Evolutionary conservation across 1,139 yeast species (phyloP), one percentile per base, ranked within the genome.

Genomic region (Zygoascus hellenicus): DNA sequence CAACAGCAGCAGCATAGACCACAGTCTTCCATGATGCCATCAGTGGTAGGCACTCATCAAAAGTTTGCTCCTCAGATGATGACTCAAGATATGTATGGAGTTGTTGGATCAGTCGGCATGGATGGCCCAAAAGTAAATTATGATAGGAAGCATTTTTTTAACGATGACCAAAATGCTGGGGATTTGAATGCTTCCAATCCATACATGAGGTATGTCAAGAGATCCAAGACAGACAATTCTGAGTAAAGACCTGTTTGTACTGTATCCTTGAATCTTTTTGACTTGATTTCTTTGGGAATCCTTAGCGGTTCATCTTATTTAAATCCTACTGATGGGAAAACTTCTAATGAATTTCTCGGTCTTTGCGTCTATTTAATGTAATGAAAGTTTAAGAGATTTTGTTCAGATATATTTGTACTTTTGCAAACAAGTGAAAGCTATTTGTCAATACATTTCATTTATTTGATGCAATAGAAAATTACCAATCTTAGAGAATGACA

Each of bases 151-250:
- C 39, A 42, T 9, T 46, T 17, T 17, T 46, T 33, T 28, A 42
- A 34, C n/a, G 36, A 42, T 30, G 41, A 37, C 48, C 43, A 39
- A 11, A 40, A 32, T 22, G 26, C 26, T 7, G 4, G 6, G 6
- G 26, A 22, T 5, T 22, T 22, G 7, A 22, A 22, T 22, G 34
- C 41, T n/a, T 33, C 30, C 16, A 42, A 42, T 37, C 36, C 45
- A 30, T 36, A 33, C 31, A 26, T 43, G 43, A 38, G 35, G 15
- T 45, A 28, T n/a, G 36, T 31, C 45, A 38, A 33, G 22, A 41
- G 40, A 38, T 40, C 35, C 35, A 45, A 36, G 40, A 36, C 37
- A 17, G 43, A 41, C 38, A 13, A 32, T 11, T 41, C 26, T 7
- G 26, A 22, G 7, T 22, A 22, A 22, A 22, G 7, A 22, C 6